phyloP scores from a whole-genome alignment of 2,329 filamentous ascomycete species.

The Byssoonygena ceratinophila region DNA sequence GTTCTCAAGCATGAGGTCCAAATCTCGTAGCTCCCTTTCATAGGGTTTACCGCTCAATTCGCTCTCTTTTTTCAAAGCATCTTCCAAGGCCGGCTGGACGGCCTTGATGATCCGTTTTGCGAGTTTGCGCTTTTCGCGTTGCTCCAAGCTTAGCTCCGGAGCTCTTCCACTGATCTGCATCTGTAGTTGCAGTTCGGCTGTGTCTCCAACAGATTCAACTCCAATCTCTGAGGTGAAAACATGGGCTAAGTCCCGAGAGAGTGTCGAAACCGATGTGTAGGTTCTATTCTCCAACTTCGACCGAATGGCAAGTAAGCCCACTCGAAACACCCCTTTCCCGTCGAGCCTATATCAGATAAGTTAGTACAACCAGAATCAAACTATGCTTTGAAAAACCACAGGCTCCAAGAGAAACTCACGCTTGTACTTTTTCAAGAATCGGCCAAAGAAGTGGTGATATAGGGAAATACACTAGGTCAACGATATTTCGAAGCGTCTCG shows the following conservation, averaged over 20 bases:
- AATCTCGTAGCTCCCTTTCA: conserved; percentile 59
- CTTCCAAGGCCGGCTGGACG: conserved; percentile 66
- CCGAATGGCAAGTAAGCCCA: conserved; percentile 45
- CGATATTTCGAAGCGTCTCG: conserved; percentile 63
- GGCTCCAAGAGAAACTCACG: conserved; percentile 55
- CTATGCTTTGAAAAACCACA: neutral
- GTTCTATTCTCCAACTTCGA: conserved; percentile 45
- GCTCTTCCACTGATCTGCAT: conserved; percentile 41
- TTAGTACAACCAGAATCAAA: conserved; percentile 1
- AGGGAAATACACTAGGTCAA: conserved; percentile 88
- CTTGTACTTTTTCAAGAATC: conserved; percentile 66
- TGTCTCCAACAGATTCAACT: conserved; percentile 38
- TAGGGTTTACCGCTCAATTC: conserved; percentile 62
- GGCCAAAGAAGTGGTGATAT: conserved; percentile 65
- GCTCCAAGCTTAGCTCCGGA: conserved; percentile 46
- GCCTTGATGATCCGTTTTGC: conserved; percentile 81
- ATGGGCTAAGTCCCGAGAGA: conserved; percentile 48
- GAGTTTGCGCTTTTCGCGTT: conserved; percentile 71
- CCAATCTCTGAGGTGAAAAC: conserved; percentile 47
- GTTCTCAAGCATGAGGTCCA: conserved; percentile 62
- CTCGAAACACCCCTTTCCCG: conserved; percentile 44
- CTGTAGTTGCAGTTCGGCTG: conserved; percentile 35
- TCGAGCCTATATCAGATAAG: conserved; percentile 35
- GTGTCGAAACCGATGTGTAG: conserved; percentile 52
- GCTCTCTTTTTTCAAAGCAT: conserved; percentile 68